Conservation (phyloP, 164 flowering plant genomes). For the Warburgia ugandensis region DNA sequence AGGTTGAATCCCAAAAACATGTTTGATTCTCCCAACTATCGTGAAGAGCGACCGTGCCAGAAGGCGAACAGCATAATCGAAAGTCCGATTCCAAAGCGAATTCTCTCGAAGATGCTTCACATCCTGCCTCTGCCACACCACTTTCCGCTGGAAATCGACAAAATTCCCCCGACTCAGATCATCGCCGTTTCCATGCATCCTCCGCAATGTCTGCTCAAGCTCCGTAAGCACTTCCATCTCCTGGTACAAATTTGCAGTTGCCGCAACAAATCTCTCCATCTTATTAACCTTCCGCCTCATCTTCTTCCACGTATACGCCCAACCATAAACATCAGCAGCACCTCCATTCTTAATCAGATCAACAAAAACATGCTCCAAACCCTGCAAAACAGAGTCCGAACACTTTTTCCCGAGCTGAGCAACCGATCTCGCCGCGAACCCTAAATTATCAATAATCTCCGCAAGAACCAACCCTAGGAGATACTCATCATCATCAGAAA, state of each 20-base stretch:
- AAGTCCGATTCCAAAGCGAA: conserved; percentile 72
- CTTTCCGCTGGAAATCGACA: conserved; percentile 59
- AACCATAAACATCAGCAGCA: conserved; percentile 31
- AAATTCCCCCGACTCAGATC: conserved; percentile 31
- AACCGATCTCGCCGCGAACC: conserved; percentile 45
- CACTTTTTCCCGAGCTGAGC: conserved; percentile 66
- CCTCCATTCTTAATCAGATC: conserved; percentile 27
- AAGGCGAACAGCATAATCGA: conserved; percentile 56
- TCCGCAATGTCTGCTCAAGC: conserved; percentile 61
- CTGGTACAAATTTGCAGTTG: conserved; percentile 57
- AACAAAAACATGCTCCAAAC: conserved; percentile 51
- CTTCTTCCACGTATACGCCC: conserved; percentile 60
- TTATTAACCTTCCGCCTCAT: conserved; percentile 82
- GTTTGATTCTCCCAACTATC: conserved; percentile 48
- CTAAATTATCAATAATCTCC: conserved; percentile 57
- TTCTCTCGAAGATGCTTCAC: conserved; percentile 51
- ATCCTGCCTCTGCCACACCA: conserved; percentile 62
- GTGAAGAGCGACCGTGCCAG: conserved; percentile 72
- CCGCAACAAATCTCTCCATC: conserved; percentile 56
- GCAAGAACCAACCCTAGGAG: conserved; percentile 40
- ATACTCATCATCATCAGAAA: conserved; percentile 65
- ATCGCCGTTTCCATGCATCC: conserved; percentile 42
- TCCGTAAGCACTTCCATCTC: conserved; percentile 79
- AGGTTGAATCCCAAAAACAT: conserved; percentile 53
- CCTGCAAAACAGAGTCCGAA: conserved; percentile 42